A percentile compares a stretch with the other conserved stretches of the same genome.
Conservation (phyloP, 768 basidiomycete genomes). For the Leccinum obscurum region DNA sequence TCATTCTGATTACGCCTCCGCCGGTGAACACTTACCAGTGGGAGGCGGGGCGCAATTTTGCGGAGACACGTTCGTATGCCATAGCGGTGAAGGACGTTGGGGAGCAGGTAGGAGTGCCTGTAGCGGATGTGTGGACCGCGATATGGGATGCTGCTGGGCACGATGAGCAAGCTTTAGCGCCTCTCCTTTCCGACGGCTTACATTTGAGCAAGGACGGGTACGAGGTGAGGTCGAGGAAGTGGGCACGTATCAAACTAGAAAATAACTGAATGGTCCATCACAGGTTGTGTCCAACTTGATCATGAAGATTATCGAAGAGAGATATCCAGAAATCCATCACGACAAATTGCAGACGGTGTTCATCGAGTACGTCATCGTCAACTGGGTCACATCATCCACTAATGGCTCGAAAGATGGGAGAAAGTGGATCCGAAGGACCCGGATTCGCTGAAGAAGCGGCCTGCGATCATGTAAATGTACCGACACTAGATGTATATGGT, state of each 20-base stretch:
- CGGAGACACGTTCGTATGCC: conserved; percentile 65
- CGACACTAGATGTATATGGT: not conserved
- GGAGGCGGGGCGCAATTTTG: conserved; percentile 50
- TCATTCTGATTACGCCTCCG: conserved; percentile 83
- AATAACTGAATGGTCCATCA: conserved; percentile 3
- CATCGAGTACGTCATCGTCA: conserved; percentile 48
- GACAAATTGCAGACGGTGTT: conserved; percentile 61
- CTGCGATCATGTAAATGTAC: conserved; percentile 10
- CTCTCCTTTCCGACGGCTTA: conserved; percentile 71
- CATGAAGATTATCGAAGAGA: conserved; percentile 51
- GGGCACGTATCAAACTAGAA: not conserved
- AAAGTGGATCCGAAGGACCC: conserved; percentile 26
- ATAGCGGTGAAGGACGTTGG: conserved; percentile 67
- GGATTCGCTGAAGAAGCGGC: conserved; percentile 23
- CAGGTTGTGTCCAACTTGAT: conserved; percentile 70
- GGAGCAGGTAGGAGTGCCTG: conserved; percentile 50
- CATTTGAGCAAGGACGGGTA: conserved; percentile 81
- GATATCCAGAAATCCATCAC: conserved; percentile 69
- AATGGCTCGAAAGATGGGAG: conserved; percentile 22
- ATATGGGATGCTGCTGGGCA: conserved; percentile 76
- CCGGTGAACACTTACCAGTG: conserved; percentile 72
- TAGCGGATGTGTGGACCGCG: conserved; percentile 73
- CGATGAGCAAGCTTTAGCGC: conserved; percentile 50
- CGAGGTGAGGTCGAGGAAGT: conserved; percentile 43
- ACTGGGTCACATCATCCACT: not conserved